phyloP scores from a whole-genome alignment of 2,329 filamentous ascomycete genomes.

The Exophiala spinifera region DNA sequence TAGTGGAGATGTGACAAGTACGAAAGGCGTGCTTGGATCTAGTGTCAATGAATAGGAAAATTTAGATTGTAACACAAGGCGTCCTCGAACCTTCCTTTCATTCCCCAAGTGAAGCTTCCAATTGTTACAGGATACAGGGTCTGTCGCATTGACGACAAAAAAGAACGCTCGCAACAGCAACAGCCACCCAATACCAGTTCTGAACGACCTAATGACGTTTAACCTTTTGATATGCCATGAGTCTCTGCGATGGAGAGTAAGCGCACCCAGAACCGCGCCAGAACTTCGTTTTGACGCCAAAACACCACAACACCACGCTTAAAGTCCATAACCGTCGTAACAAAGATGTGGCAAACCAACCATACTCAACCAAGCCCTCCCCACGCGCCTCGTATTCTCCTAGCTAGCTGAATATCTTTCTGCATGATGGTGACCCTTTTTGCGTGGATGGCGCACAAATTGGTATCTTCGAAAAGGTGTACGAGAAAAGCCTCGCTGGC shows the following conservation, averaged over 20 bases:
- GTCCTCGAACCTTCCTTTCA: no score
- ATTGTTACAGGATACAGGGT: no score
- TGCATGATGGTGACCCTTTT: slow-evolving; percentile 97
- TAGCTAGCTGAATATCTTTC: slow-evolving; percentile 92
- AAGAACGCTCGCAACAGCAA: background rate
- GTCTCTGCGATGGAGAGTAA: background rate
- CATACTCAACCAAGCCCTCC: slow-evolving; percentile 58
- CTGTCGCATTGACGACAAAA: background rate
- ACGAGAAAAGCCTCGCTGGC: slow-evolving; percentile 94
- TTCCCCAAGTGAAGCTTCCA: no score
- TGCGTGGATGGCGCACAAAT: slow-evolving; percentile 93
- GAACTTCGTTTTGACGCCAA: background rate
- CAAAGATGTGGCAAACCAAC: slow-evolving; percentile 29
- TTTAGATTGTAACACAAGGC: no score
- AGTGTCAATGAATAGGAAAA: slow-evolving; percentile 26
- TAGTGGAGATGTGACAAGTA: slow-evolving; percentile 88
- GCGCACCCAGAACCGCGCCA: background rate
- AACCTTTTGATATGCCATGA: background rate
- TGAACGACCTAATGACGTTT: background rate
- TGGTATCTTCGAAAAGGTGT: slow-evolving; percentile 93
- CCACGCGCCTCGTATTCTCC: slow-evolving; percentile 75
- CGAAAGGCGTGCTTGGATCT: slow-evolving; percentile 75
- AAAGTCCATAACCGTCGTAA: slow-evolving; percentile 5
- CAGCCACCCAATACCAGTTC: background rate
- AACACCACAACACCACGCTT: background rate